Evolutionary conservation across 495 filamentous ascomycete genomes (phyloP).

Genomic region (Daldinia bambusicola): DNA sequence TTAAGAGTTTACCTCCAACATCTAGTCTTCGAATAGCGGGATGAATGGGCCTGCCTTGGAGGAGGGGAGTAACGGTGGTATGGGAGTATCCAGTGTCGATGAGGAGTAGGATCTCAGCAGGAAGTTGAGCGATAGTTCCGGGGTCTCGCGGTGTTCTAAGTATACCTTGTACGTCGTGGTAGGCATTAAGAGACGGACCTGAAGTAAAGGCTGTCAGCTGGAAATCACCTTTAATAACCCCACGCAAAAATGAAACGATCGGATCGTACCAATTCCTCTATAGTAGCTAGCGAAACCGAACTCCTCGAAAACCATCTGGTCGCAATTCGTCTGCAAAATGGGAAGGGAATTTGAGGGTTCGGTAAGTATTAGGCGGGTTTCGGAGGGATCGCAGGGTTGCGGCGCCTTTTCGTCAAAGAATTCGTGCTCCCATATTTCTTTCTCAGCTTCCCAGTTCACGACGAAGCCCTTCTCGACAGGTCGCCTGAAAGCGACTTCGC

Average conservation of each 20-base stretch:
- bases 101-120: constrained; percentile 84
- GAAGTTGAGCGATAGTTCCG: constrained; percentile 57
- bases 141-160: constrained; percentile 62
- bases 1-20: constrained; percentile 90
- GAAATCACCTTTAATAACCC: neutral
- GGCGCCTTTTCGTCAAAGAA: constrained; percentile 82
- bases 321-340: constrained; percentile 84
- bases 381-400: constrained; percentile 75
- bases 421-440: constrained; percentile 92
- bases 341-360: constrained; percentile 91
- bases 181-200: constrained; percentile 78
- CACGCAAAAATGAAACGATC: neutral
- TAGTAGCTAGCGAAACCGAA: constrained; percentile 93
- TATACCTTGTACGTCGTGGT: constrained; percentile 77
- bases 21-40: constrained; percentile 85
- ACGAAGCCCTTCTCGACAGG: constrained; percentile 96
- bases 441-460: constrained; percentile 96
- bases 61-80: constrained; percentile 89
- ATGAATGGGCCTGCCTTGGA: constrained; percentile 83
- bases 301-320: constrained; percentile 98
- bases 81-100: constrained; percentile 94
- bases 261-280: constrained; percentile 71
- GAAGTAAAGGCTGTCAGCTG: constrained; percentile 12
- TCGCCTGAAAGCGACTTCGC: constrained; percentile 85
- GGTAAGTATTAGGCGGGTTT: constrained; percentile 83